Evolutionary conservation across 2,329 filamentous ascomycete species (phyloP).

Genomic region (Clarireedia monteithiana): DNA sequence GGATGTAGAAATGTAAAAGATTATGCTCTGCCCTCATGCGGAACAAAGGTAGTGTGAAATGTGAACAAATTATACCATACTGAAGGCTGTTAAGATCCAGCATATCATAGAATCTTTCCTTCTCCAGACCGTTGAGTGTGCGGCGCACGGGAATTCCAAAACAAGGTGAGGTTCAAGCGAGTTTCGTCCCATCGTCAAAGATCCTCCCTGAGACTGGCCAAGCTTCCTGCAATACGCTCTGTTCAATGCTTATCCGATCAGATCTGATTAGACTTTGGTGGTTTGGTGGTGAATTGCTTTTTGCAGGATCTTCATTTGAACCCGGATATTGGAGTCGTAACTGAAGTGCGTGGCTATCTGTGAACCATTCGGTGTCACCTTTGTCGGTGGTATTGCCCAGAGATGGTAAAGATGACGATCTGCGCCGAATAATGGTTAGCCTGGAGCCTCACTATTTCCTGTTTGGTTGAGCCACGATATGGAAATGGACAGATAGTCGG

Average conservation of each 20-base stretch:
- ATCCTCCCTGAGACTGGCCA: slow-evolving; percentile 22
- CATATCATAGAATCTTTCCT: background rate
- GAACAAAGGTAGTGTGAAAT: background rate
- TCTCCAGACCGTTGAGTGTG: background rate
- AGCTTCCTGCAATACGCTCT: slow-evolving; percentile 19
- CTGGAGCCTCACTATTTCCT: background rate
- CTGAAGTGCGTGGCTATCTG: background rate
- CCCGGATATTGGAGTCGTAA: background rate
- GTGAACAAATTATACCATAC: too few relatives aligned
- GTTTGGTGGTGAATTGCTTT: slow-evolving; percentile 10
- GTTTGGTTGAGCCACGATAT: background rate
- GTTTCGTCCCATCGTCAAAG: slow-evolving; percentile 28
- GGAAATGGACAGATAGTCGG: background rate
- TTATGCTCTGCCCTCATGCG: background rate
- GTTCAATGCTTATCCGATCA: slow-evolving; percentile 2
- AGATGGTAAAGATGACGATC: background rate
- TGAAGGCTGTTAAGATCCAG: background rate
- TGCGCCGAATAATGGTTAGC: background rate
- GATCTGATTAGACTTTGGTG: slow-evolving; percentile 11
- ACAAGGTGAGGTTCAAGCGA: slow-evolving; percentile 33
- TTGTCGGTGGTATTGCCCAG: background rate
- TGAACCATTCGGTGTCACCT: background rate
- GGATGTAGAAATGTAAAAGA: background rate
- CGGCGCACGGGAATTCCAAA: background rate
- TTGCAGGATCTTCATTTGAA: background rate